phyloP scores from a whole-genome alignment of 176 grass and related monocot species.

The Carex littledalei region DNA sequence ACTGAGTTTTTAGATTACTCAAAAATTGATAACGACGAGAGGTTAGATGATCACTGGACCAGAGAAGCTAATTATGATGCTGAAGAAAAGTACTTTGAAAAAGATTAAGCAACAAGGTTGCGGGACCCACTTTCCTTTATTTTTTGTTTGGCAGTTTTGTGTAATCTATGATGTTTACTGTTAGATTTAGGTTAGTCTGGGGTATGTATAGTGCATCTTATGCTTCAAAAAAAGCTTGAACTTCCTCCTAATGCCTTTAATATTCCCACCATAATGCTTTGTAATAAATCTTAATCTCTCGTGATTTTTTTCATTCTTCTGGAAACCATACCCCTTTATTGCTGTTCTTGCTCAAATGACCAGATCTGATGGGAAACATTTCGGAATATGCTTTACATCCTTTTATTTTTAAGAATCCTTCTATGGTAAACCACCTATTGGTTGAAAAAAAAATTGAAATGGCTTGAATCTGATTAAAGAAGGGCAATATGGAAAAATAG shows the following conservation, averaged over 20 bases:
- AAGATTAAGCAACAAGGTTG: constrained; percentile 42
- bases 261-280: background rate
- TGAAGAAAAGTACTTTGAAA: constrained; percentile 77
- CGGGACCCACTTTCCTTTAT: background rate
- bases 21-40: constrained; percentile 75
- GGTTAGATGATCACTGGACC: constrained; percentile 80
- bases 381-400: too few relatives aligned
- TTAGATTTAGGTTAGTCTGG: constrained; percentile 7
- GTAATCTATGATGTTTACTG: background rate
- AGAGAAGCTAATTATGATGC: constrained; percentile 75
- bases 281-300: background rate
- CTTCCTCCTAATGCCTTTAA: background rate
- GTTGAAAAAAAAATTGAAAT: too few relatives aligned
- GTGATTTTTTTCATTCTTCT: background rate
- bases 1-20: constrained; percentile 57
- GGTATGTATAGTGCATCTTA: constrained; percentile 3
- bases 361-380: too few relatives aligned
- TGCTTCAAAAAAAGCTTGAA: background rate
- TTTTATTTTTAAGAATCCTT: too few relatives aligned
- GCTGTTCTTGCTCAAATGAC: too few relatives aligned
- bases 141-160: background rate
- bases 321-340: background rate
- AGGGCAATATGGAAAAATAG: too few relatives aligned
- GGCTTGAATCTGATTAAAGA: too few relatives aligned
- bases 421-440: too few relatives aligned